Base-by-base conservation (phyloP, 176 grass and related monocot species). In the Avena eriantha region DNA sequence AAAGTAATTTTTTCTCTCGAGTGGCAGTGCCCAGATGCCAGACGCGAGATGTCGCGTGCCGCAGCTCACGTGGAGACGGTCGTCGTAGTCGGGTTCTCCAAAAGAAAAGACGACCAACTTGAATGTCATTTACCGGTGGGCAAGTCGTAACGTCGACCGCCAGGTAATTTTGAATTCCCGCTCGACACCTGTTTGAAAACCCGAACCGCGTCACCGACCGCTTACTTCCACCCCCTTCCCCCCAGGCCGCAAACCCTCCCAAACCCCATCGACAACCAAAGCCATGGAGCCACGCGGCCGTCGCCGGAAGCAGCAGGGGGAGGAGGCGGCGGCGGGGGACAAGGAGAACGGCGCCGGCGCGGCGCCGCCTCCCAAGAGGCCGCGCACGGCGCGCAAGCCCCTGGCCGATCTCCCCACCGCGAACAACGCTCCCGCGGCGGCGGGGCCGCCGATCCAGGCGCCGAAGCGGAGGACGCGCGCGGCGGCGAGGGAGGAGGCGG, bases 391-490 rank as follows among this genome's bases (percentile, higher is more conserved):
- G 33, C 80, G 74, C 84, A 87, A 49, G 80, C 84, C 84, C 65
- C 84, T 83, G 33, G 73, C 80, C 34, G 73, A 82, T 54, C 72
- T 79, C 65, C 84, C 89, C 33, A 61, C 47, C 48, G 36, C 80
- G 12, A 55, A 39, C 1, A 67, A 53, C 80, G 71, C 21, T 0
- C 65, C 46, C 9, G 73, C 55, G 45, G 16, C 51, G 23, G 13
- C 8, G 34, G 19, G 34, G 35, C 21, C 68, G 0, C 47, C 47
- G 63, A 66, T 66, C 33, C 63, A 66, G 26, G 63, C 63, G 57
- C 12, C 66, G 24, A 90, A 74, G 74, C 89, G 74, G 89, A 66
- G 18, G 80, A 90, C 89, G 48, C 80, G 89, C 35, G 63, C 67
- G 84, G 84, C 49, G 56, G 89, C 80, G 23, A 70, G 80, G 55